Percentiles rank a stretch among this genome's conserved stretches.
phyloP scores from a whole-genome alignment of 78 protist genomes.

The Pigoraptor vietnamica region DNA sequence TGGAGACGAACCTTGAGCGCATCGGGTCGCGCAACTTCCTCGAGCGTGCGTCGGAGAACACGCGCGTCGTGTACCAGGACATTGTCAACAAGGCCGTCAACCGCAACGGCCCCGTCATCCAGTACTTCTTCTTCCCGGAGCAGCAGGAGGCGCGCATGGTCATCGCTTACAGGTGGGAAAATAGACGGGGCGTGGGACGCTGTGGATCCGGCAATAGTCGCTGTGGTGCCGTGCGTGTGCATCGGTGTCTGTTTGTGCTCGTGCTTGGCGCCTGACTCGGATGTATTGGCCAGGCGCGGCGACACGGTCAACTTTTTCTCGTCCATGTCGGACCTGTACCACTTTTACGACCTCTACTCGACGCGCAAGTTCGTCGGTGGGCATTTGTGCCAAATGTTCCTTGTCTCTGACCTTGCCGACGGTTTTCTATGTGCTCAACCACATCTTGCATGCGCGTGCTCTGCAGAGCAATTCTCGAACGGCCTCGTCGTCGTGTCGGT shows the following conservation, averaged over 20 bases:
- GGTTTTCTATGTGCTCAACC: background rate
- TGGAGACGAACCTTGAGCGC: background rate
- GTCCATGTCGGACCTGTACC: slow-evolving; percentile 1
- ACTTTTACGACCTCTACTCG: slow-evolving; percentile 16
- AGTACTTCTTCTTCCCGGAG: background rate
- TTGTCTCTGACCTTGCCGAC: too few species aligned
- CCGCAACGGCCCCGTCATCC: slow-evolving; percentile 30
- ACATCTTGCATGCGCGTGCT: background rate
- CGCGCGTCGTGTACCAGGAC: slow-evolving; percentile 6
- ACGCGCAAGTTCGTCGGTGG: slow-evolving; percentile 11
- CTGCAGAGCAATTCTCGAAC: slow-evolving; percentile 16
- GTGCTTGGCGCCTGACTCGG: too few species aligned
- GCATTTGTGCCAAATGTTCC: background rate
- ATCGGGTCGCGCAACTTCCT: background rate
- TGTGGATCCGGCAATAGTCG: too few species aligned
- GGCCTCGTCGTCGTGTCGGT: slow-evolving; percentile 6
- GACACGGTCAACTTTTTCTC: background rate
- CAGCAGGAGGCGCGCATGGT: background rate
- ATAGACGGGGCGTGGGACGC: too few species aligned
- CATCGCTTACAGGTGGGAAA: slow-evolving; percentile 20
- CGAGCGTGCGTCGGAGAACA: background rate
- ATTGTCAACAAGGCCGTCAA: slow-evolving; percentile 13
- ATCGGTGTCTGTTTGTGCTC: too few species aligned
- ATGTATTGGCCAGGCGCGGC: too few species aligned
- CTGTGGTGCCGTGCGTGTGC: too few species aligned